Evolutionary conservation across 2,329 filamentous ascomycete genomes (phyloP).

Genomic region (Sarocladium kiliense): DNA sequence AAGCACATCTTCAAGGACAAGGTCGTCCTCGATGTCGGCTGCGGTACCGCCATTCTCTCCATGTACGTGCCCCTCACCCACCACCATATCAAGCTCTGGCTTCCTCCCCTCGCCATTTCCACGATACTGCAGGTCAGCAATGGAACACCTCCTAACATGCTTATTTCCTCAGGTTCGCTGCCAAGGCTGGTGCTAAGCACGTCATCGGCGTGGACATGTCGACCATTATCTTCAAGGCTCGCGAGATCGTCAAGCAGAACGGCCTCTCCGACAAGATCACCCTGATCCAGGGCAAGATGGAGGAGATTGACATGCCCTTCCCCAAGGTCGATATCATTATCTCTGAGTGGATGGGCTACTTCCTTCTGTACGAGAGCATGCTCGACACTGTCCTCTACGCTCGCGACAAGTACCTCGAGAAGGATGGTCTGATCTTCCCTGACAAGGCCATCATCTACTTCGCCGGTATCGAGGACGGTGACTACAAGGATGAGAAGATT

Average conservation of each 20-base stretch:
- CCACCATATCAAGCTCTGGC: background rate
- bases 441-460: slow-evolving; percentile 98
- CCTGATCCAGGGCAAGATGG: slow-evolving; percentile 98
- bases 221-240: slow-evolving; percentile 97
- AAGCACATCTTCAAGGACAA: slow-evolving; percentile 81
- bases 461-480: slow-evolving; percentile 95
- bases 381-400: slow-evolving; percentile 96
- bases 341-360: slow-evolving; percentile 99
- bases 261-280: slow-evolving; percentile 95
- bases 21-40: slow-evolving; percentile 93
- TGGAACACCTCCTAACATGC: too few species aligned
- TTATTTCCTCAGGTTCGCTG: slow-evolving; percentile 98
- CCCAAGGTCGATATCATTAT: slow-evolving; percentile 99
- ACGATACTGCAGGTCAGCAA: background rate
- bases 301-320: slow-evolving; percentile 90
- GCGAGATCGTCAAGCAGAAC: slow-evolving; percentile 88
- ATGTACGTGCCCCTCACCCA: slow-evolving; percentile 59
- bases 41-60: slow-evolving; percentile 95
- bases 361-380: slow-evolving; percentile 98
- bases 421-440: slow-evolving; percentile 91
- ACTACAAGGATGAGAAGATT: slow-evolving; percentile 99
- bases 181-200: slow-evolving; percentile 93
- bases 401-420: slow-evolving; percentile 81
- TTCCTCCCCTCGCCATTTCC: background rate
- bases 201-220: slow-evolving; percentile 99